These are phyloP conservation scores for Thielaviopsis cerberus DNA, from an alignment of 2,329 filamentous ascomycete species.

Conservation along the genomic window DNA sequence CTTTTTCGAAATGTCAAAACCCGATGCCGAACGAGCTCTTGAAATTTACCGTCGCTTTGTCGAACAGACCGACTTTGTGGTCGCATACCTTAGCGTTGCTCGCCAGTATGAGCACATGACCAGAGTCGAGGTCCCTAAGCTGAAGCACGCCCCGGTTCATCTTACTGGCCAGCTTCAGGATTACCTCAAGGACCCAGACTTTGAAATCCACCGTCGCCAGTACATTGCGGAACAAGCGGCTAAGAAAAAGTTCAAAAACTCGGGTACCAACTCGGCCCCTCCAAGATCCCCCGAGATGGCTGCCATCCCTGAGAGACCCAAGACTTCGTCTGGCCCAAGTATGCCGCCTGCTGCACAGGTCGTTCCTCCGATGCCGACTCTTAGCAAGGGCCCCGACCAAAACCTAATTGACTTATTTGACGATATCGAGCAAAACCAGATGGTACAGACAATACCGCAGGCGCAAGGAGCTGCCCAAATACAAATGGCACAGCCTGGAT, in stretches of 20 bases:
- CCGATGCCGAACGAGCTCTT: conserved; percentile 81
- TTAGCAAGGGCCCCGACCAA: conserved; percentile 43
- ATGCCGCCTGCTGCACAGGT: not conserved
- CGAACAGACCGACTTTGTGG: conserved; percentile 78
- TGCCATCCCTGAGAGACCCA: conserved; percentile 19
- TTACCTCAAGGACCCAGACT: conserved; percentile 85
- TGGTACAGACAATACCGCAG: conserved; percentile 27
- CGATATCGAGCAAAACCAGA: conserved; percentile 78
- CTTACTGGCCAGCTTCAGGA: conserved; percentile 79
- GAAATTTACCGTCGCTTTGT: conserved; percentile 84
- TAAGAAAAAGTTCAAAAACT: conserved; percentile 31
- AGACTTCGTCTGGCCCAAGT: conserved; percentile 19
- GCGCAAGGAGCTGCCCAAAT: conserved; percentile 13
- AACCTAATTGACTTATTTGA: conserved; percentile 91
- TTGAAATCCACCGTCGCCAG: conserved; percentile 80
- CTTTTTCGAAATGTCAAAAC: conserved; percentile 95
- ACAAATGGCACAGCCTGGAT: conserved; percentile 19
- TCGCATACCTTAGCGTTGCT: conserved; percentile 73
- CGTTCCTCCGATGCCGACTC: conserved; percentile 17
- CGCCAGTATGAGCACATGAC: conserved; percentile 85
- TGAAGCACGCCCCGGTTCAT: conserved; percentile 92
- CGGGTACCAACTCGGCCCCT: conserved; percentile 16
- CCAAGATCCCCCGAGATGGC: conserved; percentile 16
- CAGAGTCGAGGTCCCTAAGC: conserved; percentile 79
- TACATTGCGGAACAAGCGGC: conserved; percentile 77